Percentiles rank a stretch among this genome's conserved stretches.
These are phyloP conservation scores for Cladobotryum protrusum DNA, from an alignment of 2,329 filamentous ascomycete species.

Conservation along the genomic window DNA sequence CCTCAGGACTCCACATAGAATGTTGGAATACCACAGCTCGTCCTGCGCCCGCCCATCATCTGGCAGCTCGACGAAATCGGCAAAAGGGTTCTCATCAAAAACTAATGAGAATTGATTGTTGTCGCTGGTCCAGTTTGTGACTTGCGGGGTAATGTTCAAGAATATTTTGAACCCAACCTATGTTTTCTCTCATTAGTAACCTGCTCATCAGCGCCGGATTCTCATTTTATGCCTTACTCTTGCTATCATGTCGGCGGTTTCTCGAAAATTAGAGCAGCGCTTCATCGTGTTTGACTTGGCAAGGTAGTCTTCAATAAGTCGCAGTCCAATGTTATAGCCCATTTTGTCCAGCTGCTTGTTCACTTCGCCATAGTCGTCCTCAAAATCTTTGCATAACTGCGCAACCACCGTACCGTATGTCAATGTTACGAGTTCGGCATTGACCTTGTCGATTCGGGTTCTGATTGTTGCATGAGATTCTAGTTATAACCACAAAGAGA, in stretches of 20 bases:
- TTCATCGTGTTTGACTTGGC: conserved; percentile 89
- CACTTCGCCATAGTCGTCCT: conserved; percentile 87
- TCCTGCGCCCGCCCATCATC: conserved; percentile 94
- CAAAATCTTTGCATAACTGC: conserved; percentile 93
- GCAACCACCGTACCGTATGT: conserved; percentile 98
- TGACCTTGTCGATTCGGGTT: conserved; percentile 94
- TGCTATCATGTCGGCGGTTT: conserved; percentile 94
- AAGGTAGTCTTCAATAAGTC: conserved; percentile 94
- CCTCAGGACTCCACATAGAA: conserved; percentile 85
- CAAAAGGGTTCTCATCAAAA: conserved; percentile 94
- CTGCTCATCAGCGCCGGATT: neutral
- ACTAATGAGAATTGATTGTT: conserved; percentile 94
- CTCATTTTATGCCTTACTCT: conserved; percentile 50
- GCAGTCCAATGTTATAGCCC: conserved; percentile 97
- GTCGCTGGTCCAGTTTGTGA: conserved; percentile 94
- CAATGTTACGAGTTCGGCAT: conserved; percentile 92
- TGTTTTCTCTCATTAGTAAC: conserved; percentile 14
- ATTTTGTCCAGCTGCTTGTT: conserved; percentile 98
- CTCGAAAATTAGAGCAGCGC: conserved; percentile 84
- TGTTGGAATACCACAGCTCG: conserved; percentile 97
- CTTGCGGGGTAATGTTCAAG: conserved; percentile 86
- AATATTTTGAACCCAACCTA: conserved; percentile 99
- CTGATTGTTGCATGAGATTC: conserved; percentile 43
- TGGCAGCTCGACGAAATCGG: conserved; percentile 94
- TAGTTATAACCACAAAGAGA: conserved; percentile 8